Percentiles rank a stretch among this genome's conserved stretches.
Conservation (phyloP, 2,329 filamentous ascomycete species). For the Penicillium sp. region DNA sequence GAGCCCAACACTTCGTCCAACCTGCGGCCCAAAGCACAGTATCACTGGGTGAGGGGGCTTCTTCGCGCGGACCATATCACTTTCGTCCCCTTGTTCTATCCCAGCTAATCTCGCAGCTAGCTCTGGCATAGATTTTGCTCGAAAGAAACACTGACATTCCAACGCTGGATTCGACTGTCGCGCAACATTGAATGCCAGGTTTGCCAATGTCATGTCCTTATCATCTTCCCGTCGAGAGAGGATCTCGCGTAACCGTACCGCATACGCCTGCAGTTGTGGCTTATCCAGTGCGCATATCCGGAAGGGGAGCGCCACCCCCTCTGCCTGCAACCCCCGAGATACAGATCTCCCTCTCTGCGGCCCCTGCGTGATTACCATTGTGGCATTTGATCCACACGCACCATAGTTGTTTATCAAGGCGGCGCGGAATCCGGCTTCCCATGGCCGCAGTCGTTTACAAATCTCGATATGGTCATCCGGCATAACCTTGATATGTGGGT, state of each 20-base stretch:
- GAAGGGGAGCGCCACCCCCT: constrained; percentile 17
- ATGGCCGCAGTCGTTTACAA: constrained; percentile 19
- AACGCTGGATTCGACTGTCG: constrained; percentile 26
- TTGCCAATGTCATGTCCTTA: constrained; percentile 11
- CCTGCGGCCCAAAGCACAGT: constrained; percentile 48
- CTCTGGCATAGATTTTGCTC: constrained; percentile 19
- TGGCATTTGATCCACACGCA: constrained; percentile 33
- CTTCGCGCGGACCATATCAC: constrained; percentile 1
- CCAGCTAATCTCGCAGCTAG: constrained; percentile 10
- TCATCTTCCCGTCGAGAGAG: background rate
- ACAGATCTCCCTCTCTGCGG: background rate
- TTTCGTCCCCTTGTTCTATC: constrained; percentile 8
- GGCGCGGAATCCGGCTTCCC: constrained; percentile 19
- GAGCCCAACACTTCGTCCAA: constrained; percentile 29
- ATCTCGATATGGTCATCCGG: constrained; percentile 27
- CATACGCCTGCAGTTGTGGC: constrained; percentile 16
- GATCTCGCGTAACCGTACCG: constrained; percentile 9
- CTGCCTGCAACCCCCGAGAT: constrained; percentile 11
- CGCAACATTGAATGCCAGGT: constrained; percentile 24
- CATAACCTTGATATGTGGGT: constrained; percentile 24
- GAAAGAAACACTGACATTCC: constrained; percentile 19
- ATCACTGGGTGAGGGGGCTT: constrained; percentile 30
- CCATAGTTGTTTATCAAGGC: constrained; percentile 39
- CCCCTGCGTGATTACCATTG: constrained; percentile 33
- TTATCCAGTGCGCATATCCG: constrained; percentile 23